A percentile compares a stretch with the other conserved stretches of the same genome.
These are phyloP conservation scores for Tetrahymena elliotti DNA, from an alignment of 73 alveolate species.

Conservation along the genomic window DNA sequence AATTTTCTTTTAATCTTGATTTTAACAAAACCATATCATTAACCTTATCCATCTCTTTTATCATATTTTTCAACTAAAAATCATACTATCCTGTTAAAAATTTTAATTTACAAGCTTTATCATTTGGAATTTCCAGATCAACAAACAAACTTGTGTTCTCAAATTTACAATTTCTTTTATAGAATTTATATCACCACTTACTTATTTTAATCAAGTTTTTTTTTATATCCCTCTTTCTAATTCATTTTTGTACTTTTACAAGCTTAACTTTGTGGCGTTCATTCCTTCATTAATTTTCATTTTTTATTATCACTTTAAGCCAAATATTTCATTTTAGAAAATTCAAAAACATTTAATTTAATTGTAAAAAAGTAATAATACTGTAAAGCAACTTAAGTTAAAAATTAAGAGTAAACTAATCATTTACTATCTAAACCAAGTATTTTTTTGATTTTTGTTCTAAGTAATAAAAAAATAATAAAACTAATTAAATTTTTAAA, in stretches of 20 bases:
- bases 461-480: too few species aligned
- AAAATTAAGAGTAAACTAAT: too few species aligned
- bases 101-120: not conserved
- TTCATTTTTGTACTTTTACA: not conserved
- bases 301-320: too few species aligned
- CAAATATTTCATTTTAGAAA: too few species aligned
- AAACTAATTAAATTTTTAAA: too few species aligned
- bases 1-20: not conserved
- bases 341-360: too few species aligned
- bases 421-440: too few species aligned
- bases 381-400: too few species aligned
- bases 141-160: not conserved
- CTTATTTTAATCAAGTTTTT: not conserved
- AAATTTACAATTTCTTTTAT: not conserved
- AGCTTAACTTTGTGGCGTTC: not conserved
- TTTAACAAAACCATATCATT: not conserved
- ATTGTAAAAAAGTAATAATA: too few species aligned
- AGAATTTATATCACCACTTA: too few species aligned
- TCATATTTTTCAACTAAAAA: not conserved
- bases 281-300: not conserved
- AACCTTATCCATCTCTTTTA: not conserved
- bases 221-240: not conserved
- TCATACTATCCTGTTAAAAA: not conserved
- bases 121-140: not conserved
- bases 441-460: too few species aligned